Base-by-base conservation (phyloP, 345 rosid genomes). In the Mercurialis annua region DNA sequence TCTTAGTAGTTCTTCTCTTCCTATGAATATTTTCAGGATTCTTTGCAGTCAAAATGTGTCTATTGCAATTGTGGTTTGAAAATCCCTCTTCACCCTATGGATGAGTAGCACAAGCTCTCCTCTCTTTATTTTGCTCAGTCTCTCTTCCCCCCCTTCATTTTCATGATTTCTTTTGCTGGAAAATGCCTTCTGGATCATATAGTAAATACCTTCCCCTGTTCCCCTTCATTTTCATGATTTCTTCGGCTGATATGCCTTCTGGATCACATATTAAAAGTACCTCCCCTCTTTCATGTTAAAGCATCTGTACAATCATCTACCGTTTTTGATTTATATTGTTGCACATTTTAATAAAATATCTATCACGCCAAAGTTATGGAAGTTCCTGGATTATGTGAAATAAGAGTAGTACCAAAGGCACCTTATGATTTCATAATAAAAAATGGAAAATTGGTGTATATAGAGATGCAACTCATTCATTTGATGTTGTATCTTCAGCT, bases 41-140 rank as follows among this genome's bases (percentile, higher is more conserved):
- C 30, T 15, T 27, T 47, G 29, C 20, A n/a, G 27, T 30, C 20
- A 30, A 30, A 36, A 33, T 12, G 10, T 66, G 10, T 62, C 5
- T 18, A 26, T 40, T 54, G 17, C 14, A 40, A 40, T 36, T 27
- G 42, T 67, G 9, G 60, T 52, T 38, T 43, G 43, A 54, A 54
- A 42, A 14, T 0, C 4, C 15, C 26, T 21, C 40, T 15, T 27
- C 20, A 6, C 48, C 36, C 1, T 52, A 10, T 36, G 49, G 20
- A 65, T 52, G 64, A 40, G 59, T 36, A 65, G 50, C 18, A 21
- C 29, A 36, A 20, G 18, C 12, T 20, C 38, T 64, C 44, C 29
- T 49, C 38, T 43, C 9, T n/a, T n/a, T n/a, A n/a, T n/a, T n/a
- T n/a, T n/a, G n/a, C n/a, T n/a, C n/a, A n/a, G n/a, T 46, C 4